phyloP scores from a whole-genome alignment of 805 yeast species.

The Yamadazyma phyllophila region DNA sequence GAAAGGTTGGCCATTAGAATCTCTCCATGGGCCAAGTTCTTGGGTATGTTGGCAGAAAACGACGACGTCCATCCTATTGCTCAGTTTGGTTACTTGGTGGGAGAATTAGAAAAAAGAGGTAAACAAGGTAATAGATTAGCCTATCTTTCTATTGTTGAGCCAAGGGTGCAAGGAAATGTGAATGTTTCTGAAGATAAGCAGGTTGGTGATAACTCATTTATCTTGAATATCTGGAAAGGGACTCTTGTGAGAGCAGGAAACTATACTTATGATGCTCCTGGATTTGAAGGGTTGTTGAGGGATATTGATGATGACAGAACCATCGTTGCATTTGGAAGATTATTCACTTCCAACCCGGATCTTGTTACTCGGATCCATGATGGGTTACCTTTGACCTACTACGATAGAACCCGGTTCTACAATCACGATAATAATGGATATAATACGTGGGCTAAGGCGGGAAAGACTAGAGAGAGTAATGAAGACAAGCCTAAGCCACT shows the following conservation, averaged over 20 bases:
- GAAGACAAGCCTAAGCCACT: no score
- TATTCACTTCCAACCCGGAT: conserved; percentile 46
- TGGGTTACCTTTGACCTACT: conserved; percentile 34
- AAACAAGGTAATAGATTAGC: conserved; percentile 5
- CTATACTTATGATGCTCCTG: conserved; percentile 14
- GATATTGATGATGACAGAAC: background rate
- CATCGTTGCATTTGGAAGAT: conserved; percentile 34
- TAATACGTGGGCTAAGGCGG: background rate
- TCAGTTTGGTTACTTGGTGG: conserved; percentile 11
- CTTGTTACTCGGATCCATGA: conserved; percentile 34
- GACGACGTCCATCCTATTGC: conserved; percentile 13
- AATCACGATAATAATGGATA: conserved; percentile 14
- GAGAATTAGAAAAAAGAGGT: conserved; percentile 14
- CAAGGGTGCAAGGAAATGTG: conserved; percentile 21
- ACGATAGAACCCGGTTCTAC: conserved; percentile 43
- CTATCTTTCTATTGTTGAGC: conserved; percentile 25
- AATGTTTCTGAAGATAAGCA: conserved; percentile 14
- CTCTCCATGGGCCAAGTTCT: conserved; percentile 18
- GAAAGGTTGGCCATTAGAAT: conserved; percentile 17
- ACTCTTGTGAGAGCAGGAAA: conserved; percentile 3
- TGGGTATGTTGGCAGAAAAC: conserved; percentile 8
- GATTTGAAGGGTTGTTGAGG: conserved; percentile 9
- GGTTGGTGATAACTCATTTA: background rate
- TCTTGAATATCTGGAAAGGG: background rate
- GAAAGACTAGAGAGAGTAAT: background rate